Base-by-base conservation (phyloP, 805 yeast species). In the Clavispora carvajalis region DNA sequence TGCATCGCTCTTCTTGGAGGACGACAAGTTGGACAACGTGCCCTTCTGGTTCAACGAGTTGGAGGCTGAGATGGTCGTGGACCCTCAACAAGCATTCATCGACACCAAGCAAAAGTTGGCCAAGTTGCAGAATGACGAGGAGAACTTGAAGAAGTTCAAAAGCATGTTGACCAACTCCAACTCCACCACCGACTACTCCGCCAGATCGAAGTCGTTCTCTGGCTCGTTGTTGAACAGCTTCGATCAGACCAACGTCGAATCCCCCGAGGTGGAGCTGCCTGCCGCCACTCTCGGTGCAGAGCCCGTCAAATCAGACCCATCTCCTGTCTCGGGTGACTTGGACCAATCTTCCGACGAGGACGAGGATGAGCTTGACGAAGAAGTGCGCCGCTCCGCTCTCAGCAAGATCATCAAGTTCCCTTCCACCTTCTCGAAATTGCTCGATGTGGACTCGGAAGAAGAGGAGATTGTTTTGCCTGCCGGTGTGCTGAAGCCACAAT, bases 41-140 rank as follows among this genome's bases (percentile, higher is more conserved):
- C 99, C 99, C 41, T 85, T 89, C 61, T 91, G 99, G 99, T 73
- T 88, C 49, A 86, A 95, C 43, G 97, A 91, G 46, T 69, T 93
- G 53, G 97, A 87, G 39, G 44, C 50, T 17, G 62, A 58, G 39
- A 38, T 58, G 43, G 75, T 87, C 51, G 76, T 76, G 48, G 83
- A 85, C 55, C 95, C 95, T n/a, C 77, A 77, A 48, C 84, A 82
- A 54, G 89, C 89, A 0, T 79, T 78, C 53, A 82, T 80, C 51
- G 86, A 82, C 53, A 80, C 82, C 34, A 69, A 74, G 48, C 67
- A 69, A 48, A 79, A 76, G 48, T 62, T 71, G 45, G 63, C 74
- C 40, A 75, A 73, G 45, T 73, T 75, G 46, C 60, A 61, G 36
- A 64, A 64, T 41, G 73, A 72, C 54, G 69, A 74, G 57, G 69